These are phyloP conservation scores for Pleurotus ostreatus DNA, from an alignment of 768 basidiomycete genomes.

Conservation along the genomic window DNA sequence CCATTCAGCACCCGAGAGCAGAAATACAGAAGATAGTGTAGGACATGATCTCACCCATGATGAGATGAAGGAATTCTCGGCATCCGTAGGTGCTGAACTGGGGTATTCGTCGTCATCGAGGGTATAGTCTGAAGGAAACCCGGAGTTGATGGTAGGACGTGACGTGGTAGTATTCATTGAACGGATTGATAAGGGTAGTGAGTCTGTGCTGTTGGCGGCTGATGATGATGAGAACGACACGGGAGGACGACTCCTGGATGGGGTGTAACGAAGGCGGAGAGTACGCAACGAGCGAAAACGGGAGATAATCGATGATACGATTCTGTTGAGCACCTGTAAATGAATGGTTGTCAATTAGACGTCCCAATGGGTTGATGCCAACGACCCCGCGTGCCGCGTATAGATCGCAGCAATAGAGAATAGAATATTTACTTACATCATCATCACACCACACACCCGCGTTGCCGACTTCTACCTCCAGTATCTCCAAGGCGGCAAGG, in stretches of 20 bases:
- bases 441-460: conserved; percentile 22
- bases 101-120: conserved; percentile 5
- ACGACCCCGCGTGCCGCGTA: too few relatives aligned
- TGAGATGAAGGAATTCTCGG: conserved; percentile 16
- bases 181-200: not conserved
- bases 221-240: not conserved
- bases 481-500: conserved; percentile 13
- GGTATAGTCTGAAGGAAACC: not conserved
- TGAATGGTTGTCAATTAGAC: not conserved
- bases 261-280: conserved; percentile 1
- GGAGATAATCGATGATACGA: conserved; percentile 3
- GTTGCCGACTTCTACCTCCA: conserved; percentile 27
- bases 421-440: conserved; percentile 23
- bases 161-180: conserved; percentile 1
- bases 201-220: conserved; percentile 6
- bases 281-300: not conserved
- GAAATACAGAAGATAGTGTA: conserved; percentile 8
- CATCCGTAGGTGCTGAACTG: not conserved
- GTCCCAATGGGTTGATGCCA: too few relatives aligned
- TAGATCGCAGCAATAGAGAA: not conserved
- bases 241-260: not conserved
- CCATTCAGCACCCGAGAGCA: conserved; percentile 11
- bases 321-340: conserved; percentile 4
- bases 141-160: conserved; percentile 3
- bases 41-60: conserved; percentile 23